Evolutionary conservation across 331 rosid genomes (phyloP), one percentile per base, ranked within the genome.

Genomic region (Quercus tomentella): DNA sequence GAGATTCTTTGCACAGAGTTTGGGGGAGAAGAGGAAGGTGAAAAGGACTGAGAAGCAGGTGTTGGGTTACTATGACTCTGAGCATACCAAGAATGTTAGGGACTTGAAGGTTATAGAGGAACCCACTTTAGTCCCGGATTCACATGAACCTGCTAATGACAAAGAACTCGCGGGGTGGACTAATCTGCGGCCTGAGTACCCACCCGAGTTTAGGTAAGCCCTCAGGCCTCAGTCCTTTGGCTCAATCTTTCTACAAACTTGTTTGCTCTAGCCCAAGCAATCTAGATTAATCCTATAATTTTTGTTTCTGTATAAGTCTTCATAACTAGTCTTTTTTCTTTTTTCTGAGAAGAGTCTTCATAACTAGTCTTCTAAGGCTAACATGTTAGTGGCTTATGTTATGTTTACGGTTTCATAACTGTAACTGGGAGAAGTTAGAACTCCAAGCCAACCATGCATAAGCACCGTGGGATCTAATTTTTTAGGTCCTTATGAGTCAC

Each of bases 31-130:
- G 86, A 87, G 54, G 79, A 87, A 79, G 76, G 81, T 87, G 31
- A 81, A 76, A 23, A 88, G 89, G 75, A 78, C 75, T 4, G 87
- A 83, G 41, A 33, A 0, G 1, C 30, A 15, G 14, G 68, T 33
- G 1, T 25, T 1, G 30, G 97, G 97, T 4, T 91, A 91, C 49
- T 83, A 72, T 55, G 92, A 91, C 22, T 72, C 80, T 0, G 95
- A 93, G 75, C 82, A 82, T 52, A 93, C 98, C 4, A 91, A 89
- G 83, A 91, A 93, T 15, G 84, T 93, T 0, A 86, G 92, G 54
- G 97, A 91, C 17, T 93, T 91, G 95, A 93, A 91, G 75, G 93
- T 56, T 0, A 72, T 81, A 21, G 20, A 68, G 11, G 93, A 91
- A 1, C 92, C 95, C 1, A 86, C 88, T n/a, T 5, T 83, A 3